Evolutionary conservation across 495 filamentous ascomycete species (phyloP), one percentile per base, ranked within the genome.

Genomic region (Elaphomyces granulatus): DNA sequence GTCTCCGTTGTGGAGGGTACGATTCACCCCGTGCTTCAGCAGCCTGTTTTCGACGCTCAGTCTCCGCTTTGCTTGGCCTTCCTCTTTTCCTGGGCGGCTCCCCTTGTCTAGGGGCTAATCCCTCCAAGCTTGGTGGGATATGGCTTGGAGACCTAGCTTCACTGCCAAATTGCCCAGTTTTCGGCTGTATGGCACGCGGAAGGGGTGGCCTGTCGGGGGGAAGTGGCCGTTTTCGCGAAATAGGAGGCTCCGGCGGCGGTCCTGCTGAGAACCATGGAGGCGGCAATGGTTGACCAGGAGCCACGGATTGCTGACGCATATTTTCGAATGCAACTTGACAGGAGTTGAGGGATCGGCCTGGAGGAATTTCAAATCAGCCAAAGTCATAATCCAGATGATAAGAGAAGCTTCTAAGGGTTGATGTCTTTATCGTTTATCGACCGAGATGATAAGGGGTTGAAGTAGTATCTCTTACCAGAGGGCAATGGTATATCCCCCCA

Each of bases 401-500:
- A 12, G 12, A 28, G 12, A 6, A 12, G 23, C 6, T 28, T 28
- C 12, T 6, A 28, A 28, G 12, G 23, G 6, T 12, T 28, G 23
- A 28, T n/a, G n/a, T n/a, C n/a, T n/a, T n/a, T n/a, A n/a, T n/a
- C 30, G 12, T 32, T 32, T 32, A 10, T 32, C 12, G 12, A 15
- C 1, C 15, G 30, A 15, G 30, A 12, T 32, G 30, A 1, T 12
- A 15, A 2, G 30, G 12, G 12, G 15, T 30, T 17, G 7, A 32
- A 19, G 30, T 30, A 40, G 37, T 20, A 16, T 39, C 2, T 6
- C n/a, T 42, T 65, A 67, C 64, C 64, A 59, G 59, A 58, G 45
- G 75, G 75, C 45, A 78, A 59, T 28, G 72, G 66, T 35, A 75
- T 74, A 49, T 77, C 63, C 33, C 55, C 58, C 75, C 75, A 78